Evolutionary conservation across 208 protist genomes (phyloP).

Genomic region (Leishmania turanica): DNA sequence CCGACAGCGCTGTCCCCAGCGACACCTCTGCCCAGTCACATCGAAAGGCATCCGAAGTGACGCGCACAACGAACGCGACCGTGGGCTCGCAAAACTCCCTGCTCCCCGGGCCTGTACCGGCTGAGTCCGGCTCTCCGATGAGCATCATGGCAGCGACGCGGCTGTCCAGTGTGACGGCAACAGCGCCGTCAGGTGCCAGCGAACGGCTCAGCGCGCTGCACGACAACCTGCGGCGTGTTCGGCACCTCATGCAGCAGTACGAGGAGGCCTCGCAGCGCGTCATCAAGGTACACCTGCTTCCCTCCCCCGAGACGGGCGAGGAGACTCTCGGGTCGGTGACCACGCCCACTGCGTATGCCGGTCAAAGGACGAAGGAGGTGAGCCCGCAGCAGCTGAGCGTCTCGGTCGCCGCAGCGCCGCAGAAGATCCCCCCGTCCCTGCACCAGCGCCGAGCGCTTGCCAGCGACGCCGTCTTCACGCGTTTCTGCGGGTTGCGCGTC

Average conservation of each 20-base stretch:
- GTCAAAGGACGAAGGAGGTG: background rate
- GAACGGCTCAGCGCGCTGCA: slow-evolving; percentile 24
- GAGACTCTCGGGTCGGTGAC: background rate
- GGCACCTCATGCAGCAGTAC: slow-evolving; percentile 40
- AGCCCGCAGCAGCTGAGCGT: background rate
- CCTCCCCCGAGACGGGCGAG: slow-evolving; percentile 11
- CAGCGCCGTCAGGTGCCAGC: slow-evolving; percentile 3
- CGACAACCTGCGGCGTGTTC: slow-evolving; percentile 25
- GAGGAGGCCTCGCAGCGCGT: slow-evolving; percentile 28
- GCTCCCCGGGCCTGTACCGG: background rate
- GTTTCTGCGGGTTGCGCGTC: slow-evolving; percentile 30
- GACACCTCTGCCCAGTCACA: background rate
- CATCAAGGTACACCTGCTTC: slow-evolving; percentile 24
- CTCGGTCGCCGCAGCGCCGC: background rate
- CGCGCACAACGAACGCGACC: background rate
- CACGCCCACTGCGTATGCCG: background rate
- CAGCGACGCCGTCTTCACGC: slow-evolving; percentile 25
- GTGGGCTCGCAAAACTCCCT: background rate
- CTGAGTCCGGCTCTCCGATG: background rate
- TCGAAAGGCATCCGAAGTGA: background rate
- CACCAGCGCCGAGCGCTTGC: slow-evolving; percentile 27
- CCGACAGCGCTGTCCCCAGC: background rate
- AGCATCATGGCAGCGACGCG: background rate
- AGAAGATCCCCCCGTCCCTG: slow-evolving; percentile 12
- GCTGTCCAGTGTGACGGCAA: background rate